Evolutionary conservation across 352 stramenopile genomes (phyloP), one percentile per base, ranked within the genome.

Genomic region (Phytophthora foliorum): DNA sequence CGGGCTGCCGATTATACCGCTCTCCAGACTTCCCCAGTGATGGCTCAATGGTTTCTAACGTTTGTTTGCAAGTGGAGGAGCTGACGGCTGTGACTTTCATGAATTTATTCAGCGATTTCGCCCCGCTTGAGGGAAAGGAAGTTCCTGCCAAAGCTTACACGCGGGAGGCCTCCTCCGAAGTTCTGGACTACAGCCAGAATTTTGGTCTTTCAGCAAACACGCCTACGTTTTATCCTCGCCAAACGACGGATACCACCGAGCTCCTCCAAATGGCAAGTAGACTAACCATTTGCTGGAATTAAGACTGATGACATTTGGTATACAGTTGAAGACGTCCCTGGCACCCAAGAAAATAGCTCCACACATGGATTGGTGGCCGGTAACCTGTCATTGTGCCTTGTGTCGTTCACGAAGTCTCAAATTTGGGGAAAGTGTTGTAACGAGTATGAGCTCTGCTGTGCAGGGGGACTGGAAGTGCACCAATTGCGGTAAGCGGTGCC

Each of bases 321-420:
- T 24, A n/a, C 21, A 80, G 75, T 48, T 83, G 25, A 79, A 81
- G 32, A 21, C 63, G 0, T 67, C 72, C 25, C 38, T 80, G 8
- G 17, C 71, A 32, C 44, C 72, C 11, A 82, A 83, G 65, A 88
- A 87, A 56, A 39, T 81, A 22, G 80, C 80, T 34, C 79, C 85
- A 5, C 85, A 93, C 72, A 93, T 93, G 85, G 74, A 88, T 51
- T 93, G 85, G 85, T 91, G 85, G 82, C 85, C 85, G 69, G 85
- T 93, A 81, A 65, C 41, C 13, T 63, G 48, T 22, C 5, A 6
- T 62, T 41, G 27, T 10, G 27, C 34, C 6, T 34, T 39, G 38
- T 24, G 2, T 22, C 1, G 5, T 22, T 44, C 17, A 6, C 38
- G 6, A 22, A 44, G 6, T 21, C 38, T 44, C 38, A n/a, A 44